Conservation (phyloP, 306 rosid genomes). For the Quercus agrifolia region DNA sequence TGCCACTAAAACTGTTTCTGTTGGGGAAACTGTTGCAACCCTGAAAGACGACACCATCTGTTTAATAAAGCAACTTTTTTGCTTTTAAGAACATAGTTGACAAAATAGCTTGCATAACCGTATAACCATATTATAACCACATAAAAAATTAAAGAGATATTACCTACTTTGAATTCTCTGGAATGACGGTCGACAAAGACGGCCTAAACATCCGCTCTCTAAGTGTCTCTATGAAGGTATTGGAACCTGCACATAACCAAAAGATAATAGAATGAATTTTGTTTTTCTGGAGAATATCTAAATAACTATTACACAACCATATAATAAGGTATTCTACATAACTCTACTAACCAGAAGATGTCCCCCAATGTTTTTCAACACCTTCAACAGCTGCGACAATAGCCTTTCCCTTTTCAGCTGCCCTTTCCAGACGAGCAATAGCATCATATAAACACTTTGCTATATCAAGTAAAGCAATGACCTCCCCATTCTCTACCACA, state of each 20-base stretch:
- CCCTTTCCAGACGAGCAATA: slow-evolving; percentile 96
- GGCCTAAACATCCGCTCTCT: slow-evolving; percentile 90
- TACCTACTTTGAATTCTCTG: slow-evolving; percentile 98
- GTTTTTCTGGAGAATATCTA: neutral
- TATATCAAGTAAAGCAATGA: slow-evolving; percentile 92
- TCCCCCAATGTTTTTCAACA: slow-evolving; percentile 88
- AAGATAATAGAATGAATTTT: slow-evolving; percentile 13
- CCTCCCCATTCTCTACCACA: slow-evolving; percentile 97
- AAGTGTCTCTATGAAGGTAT: slow-evolving; percentile 75
- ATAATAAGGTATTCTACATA: slow-evolving; percentile 1
- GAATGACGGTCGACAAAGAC: slow-evolving; percentile 82
- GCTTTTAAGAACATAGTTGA: neutral
- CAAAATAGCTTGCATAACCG: neutral
- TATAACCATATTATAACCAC: neutral
- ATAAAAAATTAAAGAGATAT: slow-evolving; percentile 37
- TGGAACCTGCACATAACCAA: slow-evolving; percentile 59
- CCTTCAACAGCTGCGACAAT: slow-evolving; percentile 99
- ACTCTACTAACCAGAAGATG: slow-evolving; percentile 69
- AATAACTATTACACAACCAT: neutral
- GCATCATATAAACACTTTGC: slow-evolving; percentile 97
- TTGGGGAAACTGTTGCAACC: slow-evolving; percentile 62
- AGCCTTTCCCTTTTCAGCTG: slow-evolving; percentile 97
- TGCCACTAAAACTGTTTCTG: slow-evolving; percentile 66
- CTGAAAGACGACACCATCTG: slow-evolving; percentile 45
- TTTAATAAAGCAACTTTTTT: slow-evolving; percentile 17